Evolutionary conservation across 345 rosid species (phyloP), one percentile per base, ranked within the genome.

Genomic region (Dimocarpus longan): DNA sequence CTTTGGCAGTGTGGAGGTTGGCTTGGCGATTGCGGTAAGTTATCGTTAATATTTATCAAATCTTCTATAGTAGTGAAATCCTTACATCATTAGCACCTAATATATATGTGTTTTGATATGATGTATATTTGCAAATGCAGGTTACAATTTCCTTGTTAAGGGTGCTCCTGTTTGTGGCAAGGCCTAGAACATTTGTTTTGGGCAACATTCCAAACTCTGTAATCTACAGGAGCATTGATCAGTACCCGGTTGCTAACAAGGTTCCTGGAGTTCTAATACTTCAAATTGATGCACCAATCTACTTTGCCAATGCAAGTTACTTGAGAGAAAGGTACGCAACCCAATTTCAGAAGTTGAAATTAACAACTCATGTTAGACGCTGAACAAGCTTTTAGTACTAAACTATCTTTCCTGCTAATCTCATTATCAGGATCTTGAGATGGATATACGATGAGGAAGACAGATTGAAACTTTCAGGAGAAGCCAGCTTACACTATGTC

Each of bases 391-490:
- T 46, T 46, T 46, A 11, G 5, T 46, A 65, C 16, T 50, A 13
- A 52, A 39, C 2, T 22, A 43, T 65, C 64, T 40, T 62, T 52
- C 26, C 10, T 12, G 26, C 73, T 70, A 28, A 32, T 76, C 18
- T 59, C 39, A 42, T 28, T 71, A 4, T 28, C 82, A 96, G 98
- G 91, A 91, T 96, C 80, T 79, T 86, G 11, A 87, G 99, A 82
- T 94, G 98, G 98, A 89, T 96, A 8, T 83, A 89, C 71, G 98
- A 94, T 57, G 98, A 94, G 80, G 97, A 92, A 86, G 93, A 89
- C 22, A 88, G 80, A 81, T 60, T 91, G 63, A 92, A 87, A 75
- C 75, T 86, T 74, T 83, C 89, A 44, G 94, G 87, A 73, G 97
- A 87, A 84, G 71, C 59, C 37, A 85, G 90, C 76, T 84, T 96